Base-by-base conservation (phyloP, 371 early-diverging fungal species). In the Apophysomyces elegans region DNA sequence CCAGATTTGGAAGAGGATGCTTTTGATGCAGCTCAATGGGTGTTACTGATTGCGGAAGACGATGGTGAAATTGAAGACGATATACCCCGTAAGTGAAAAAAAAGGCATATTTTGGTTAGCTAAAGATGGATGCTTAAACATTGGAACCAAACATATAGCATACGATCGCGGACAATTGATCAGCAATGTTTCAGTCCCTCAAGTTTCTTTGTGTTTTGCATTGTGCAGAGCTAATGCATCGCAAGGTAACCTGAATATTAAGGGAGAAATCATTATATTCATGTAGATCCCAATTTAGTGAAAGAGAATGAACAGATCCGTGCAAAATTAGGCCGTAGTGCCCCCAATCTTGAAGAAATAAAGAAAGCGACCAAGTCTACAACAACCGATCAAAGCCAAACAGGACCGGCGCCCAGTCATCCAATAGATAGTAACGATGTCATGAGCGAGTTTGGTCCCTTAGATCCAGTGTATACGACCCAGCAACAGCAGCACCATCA, bases 21-120 rank as follows among this genome's bases (percentile, higher is more conserved):
- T 26, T 87, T 83, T 38, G 87, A 91, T 59, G 85, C 93, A 11
- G 86, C 85, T 1, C 78, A 85, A 59, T 97, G 98, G 98, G 90
- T 86, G 13, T 74, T 97, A 77, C 80, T 95, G 56, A 95, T 98
- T 65, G 96, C 92, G 2, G 98, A 96, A 71, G 96, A 96, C 61
- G 96, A 95, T 82, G 98, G 98, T 14, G 88, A 88, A 43, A 91
- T 97, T 59, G 99, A 98, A 70, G 96, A 96, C 43, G 97, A 96
- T 76, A 89, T 98, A 69, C 98, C 98, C 45, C 96, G 93, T 93
- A 84, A 66, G 54, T 61, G 26, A 35, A 13, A 35, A 13, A 44
- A 61, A 46, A 21, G 59, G 38, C 54, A 32, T 7, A 26, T 7
- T 5, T 41, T 16, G 32, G 13, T 56, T 32, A 59, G 11, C 13